Percentiles rank a stretch among this genome's conserved stretches.
phyloP scores from a whole-genome alignment of 495 filamentous ascomycete genomes.

The Trichodelitschia bisporula region DNA sequence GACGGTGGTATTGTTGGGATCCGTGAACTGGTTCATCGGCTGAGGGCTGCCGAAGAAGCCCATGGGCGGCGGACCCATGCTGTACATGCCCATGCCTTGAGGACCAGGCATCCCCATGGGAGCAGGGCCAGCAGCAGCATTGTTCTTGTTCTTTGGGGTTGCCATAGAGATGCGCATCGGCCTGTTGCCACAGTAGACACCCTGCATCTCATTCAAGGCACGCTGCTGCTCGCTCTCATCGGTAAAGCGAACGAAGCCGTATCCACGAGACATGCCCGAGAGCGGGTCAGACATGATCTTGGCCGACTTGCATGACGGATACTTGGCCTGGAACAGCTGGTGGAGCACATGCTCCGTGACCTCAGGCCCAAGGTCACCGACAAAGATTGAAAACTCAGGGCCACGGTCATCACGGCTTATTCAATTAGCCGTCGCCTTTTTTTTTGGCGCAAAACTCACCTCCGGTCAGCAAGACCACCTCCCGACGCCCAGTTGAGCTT shows the following conservation, averaged over 20 bases:
- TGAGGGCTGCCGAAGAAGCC: slow-evolving; percentile 65
- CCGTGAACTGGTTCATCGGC: slow-evolving; percentile 99
- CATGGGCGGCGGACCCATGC: slow-evolving; percentile 56
- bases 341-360: slow-evolving; percentile 97
- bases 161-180: slow-evolving; percentile 98
- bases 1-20: slow-evolving; percentile 99
- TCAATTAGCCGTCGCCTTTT: background rate
- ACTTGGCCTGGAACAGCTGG: slow-evolving; percentile 86
- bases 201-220: slow-evolving; percentile 92
- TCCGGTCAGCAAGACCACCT: slow-evolving; percentile 80
- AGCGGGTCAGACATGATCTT: slow-evolving; percentile 99
- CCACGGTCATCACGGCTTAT: slow-evolving; percentile 74
- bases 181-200: slow-evolving; percentile 95
- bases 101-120: slow-evolving; percentile 24
- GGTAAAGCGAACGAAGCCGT: slow-evolving; percentile 93
- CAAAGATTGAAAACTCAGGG: slow-evolving; percentile 91
- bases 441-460: slow-evolving; percentile 26
- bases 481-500: slow-evolving; percentile 99
- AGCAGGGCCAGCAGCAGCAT: slow-evolving; percentile 30
- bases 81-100: slow-evolving; percentile 21
- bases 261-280: slow-evolving; percentile 89
- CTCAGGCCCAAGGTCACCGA: slow-evolving; percentile 91
- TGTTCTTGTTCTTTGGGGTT: slow-evolving; percentile 81
- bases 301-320: slow-evolving; percentile 92
- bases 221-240: slow-evolving; percentile 88